A percentile compares a stretch with the other conserved stretches of the same genome.
Conservation (phyloP, 768 basidiomycete genomes). For the Naganishia onofrii region DNA sequence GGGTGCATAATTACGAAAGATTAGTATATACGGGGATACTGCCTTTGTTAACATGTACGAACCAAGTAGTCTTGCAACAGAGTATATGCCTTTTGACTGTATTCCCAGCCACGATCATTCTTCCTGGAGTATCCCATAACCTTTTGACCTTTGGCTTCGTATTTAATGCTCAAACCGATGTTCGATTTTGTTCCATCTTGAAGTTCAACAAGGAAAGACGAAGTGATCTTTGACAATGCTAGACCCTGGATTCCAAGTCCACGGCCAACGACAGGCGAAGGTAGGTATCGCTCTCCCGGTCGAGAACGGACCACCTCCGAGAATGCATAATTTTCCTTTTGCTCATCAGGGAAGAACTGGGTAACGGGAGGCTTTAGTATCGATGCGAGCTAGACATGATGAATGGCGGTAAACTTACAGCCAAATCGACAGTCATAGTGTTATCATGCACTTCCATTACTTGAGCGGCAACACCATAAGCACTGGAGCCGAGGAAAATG, state of each 20-base stretch:
- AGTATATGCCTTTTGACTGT: slow-evolving; percentile 77
- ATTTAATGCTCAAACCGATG: slow-evolving; percentile 90
- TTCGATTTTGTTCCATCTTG: slow-evolving; percentile 77
- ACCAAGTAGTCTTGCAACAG: slow-evolving; percentile 70
- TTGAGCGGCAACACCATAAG: slow-evolving; percentile 92
- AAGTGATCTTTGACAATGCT: slow-evolving; percentile 83
- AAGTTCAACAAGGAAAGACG: slow-evolving; percentile 83
- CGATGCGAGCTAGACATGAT: background rate
- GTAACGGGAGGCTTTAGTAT: background rate
- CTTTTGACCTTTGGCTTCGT: slow-evolving; percentile 88
- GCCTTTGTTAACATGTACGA: background rate
- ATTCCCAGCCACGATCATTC: slow-evolving; percentile 84
- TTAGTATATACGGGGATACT: background rate
- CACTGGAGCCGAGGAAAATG: slow-evolving; percentile 92
- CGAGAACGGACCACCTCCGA: slow-evolving; percentile 62
- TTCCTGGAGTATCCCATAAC: slow-evolving; percentile 89
- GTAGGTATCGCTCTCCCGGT: slow-evolving; percentile 64
- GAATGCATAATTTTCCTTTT: slow-evolving; percentile 73
- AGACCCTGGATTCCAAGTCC: slow-evolving; percentile 71
- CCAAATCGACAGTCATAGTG: slow-evolving; percentile 75
- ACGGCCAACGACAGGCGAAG: slow-evolving; percentile 74
- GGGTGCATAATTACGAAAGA: background rate
- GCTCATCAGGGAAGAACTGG: slow-evolving; percentile 85
- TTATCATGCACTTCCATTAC: slow-evolving; percentile 70
- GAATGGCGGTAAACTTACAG: slow-evolving; percentile 58